Evolutionary conservation across 2,329 filamentous ascomycete species (phyloP), one percentile per base, ranked within the genome.

Genomic region (Onygena corvina): DNA sequence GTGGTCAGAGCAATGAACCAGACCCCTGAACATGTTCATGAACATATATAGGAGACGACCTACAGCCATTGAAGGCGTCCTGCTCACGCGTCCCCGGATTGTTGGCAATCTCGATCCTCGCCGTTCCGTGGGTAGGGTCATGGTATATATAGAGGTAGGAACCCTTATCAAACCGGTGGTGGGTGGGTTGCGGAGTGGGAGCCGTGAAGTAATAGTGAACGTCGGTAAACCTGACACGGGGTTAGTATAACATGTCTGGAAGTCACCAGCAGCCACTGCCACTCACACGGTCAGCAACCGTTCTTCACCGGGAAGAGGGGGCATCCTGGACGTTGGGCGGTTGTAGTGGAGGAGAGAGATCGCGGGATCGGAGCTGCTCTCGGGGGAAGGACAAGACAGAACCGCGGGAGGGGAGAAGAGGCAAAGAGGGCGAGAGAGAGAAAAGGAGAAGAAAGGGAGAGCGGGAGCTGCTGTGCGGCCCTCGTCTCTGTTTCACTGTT

Each of bases 61-160:
- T 61, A 77, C 74, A 69, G 53, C 79, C 79, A 57, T 72, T 71
- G 60, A 83, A 81, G 42, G 78, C 77, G 68, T 82, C 79, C 59
- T 82, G 79, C n/a, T 77, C 72, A 14, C 73, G 67, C 7, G 76
- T 79, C 21, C 79, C 77, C 7, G 78, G 75, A 60, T 80, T 73
- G 59, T 83, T 81, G 29, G 79, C 79, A 52, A 82, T 68, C 62
- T 83, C 79, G 46, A 82, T 63, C 53, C 79, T 73, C 11, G 73
- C 71, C 51, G 68, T 73, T 46, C 71, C 70, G 52, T 73, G 69
- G 46, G 68, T 67, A 7, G 73, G 67, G 57, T 78, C 75, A 62
- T 79, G 72, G 62, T 79, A 80, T 48, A 83, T 64, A 62, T 82
- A 83, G 53, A 82, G 67, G 64, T 83, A 82, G 44, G 77, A 81